Base-by-base conservation (phyloP, 1,284 basidiomycete genomes). In the Pterulicium gracile region DNA sequence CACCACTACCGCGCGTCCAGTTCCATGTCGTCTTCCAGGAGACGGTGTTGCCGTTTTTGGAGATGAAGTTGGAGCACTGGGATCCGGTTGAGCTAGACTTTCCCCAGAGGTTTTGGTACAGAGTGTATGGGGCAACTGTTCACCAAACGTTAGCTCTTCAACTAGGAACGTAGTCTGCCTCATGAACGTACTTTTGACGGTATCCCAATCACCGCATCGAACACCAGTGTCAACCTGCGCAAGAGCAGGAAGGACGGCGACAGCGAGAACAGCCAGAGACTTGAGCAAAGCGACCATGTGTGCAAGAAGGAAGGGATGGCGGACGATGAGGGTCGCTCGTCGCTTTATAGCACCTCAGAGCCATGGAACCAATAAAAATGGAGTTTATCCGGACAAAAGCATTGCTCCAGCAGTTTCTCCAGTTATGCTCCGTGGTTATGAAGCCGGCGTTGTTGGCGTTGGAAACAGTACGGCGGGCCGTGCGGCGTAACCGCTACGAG, bases 101-200 rank as follows among this genome's bases (percentile, higher is more conserved):
- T 19, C 76, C 75, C 79, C 78, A 81, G 44, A 67, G 73, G 54
- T 81, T 63, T 27, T 70, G 66, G 35, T 66, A 55, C 20, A 81
- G 54, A 2, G 66, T 61, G 60, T 81, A 81, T 5, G 57, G 51
- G 18, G 68, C 67, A 3, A 66, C 68, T 12, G 59, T 53, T n/a
- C 12, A 14, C 4, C 18, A 4, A 20, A 49, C 49, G 36, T 44
- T 49, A 3, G 24, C 20, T 17, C 23, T 39, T 17, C 52, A 49
- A 49, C 50, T 51, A 36, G 50, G 52, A 40, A 51, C 43, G 20
- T 51, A 27, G 48, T 49, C 44, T 7, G 51, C 34, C 12, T 44
- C 47, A 39, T 49, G 49, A 24, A 42, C 34, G 10, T 48, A 3
- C 27, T 39, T 32, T n/a, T 34, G n/a, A 46, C 46, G 3, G 44